A percentile compares a stretch with the other conserved stretches of the same genome.
These are phyloP conservation scores for Rhizopus microsporus DNA, from an alignment of 371 early-diverging fungal species.

Conservation along the genomic window DNA sequence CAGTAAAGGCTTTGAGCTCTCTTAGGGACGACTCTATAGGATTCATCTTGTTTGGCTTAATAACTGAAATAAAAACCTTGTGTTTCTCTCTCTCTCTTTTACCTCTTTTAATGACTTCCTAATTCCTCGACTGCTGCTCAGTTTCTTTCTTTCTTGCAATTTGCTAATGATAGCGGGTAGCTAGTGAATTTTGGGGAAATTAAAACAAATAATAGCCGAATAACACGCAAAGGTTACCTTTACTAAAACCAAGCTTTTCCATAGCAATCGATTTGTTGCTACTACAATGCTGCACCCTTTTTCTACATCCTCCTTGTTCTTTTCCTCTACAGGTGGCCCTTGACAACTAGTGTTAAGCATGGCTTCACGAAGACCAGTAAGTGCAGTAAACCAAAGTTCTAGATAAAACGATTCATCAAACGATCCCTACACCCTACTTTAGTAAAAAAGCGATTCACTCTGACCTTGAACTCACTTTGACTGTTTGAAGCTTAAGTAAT, in stretches of 20 bases:
- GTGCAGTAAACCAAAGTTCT: constrained; percentile 46
- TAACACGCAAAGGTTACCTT: constrained; percentile 30
- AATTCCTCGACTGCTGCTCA: background rate
- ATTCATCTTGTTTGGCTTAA: constrained; percentile 25
- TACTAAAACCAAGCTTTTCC: constrained; percentile 45
- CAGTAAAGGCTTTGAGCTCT: constrained; percentile 45
- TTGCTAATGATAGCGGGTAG: constrained; percentile 22
- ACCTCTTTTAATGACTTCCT: constrained; percentile 17
- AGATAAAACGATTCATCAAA: constrained; percentile 54
- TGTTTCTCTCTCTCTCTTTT: background rate
- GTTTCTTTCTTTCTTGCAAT: constrained; percentile 18
- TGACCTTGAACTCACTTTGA: constrained; percentile 31
- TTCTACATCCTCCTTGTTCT: constrained; percentile 1
- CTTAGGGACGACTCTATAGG: constrained; percentile 41
- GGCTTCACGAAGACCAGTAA: constrained; percentile 51
- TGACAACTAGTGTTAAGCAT: constrained; percentile 38
- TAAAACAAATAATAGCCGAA: background rate
- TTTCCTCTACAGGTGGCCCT: constrained; percentile 5
- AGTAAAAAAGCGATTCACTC: background rate
- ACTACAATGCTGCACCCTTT: constrained; percentile 22
- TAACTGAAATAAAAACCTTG: background rate
- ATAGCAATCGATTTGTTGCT: constrained; percentile 39
- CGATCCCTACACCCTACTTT: constrained; percentile 28
- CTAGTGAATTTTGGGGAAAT: background rate
- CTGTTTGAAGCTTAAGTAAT: constrained; percentile 43